Percentiles rank a stretch among this genome's conserved stretches.
phyloP scores from a whole-genome alignment of 2,329 filamentous ascomycete genomes.

The Xylaria sp. region DNA sequence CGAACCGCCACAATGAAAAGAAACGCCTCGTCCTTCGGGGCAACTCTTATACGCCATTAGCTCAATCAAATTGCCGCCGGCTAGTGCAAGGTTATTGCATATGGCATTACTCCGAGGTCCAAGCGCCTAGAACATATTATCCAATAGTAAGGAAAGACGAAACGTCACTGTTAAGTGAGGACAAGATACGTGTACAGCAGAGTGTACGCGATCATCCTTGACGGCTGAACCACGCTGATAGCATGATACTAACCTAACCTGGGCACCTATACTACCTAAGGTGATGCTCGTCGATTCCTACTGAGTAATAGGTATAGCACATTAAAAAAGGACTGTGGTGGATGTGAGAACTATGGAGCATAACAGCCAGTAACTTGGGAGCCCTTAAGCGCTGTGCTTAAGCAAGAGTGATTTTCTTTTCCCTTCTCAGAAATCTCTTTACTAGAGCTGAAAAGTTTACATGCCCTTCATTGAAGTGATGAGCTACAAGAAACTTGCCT shows the following conservation, averaged over 20 bases:
- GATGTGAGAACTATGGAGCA: not conserved
- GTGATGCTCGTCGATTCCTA: not conserved
- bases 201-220: not conserved
- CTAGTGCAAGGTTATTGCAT: not conserved
- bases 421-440: not conserved
- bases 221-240: not conserved
- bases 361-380: not conserved
- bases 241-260: not conserved
- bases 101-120: no score
- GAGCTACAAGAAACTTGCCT: not conserved
- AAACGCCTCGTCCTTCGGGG: not conserved
- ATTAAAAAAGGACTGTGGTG: not conserved
- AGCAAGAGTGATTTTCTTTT: not conserved
- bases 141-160: not conserved
- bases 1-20: not conserved
- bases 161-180: not conserved
- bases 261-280: not conserved
- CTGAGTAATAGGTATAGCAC: not conserved
- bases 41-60: not conserved
- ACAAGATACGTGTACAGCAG: not conserved
- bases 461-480: not conserved
- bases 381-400: constrained; percentile 5
- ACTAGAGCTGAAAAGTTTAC: not conserved
- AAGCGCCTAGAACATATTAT: not conserved
- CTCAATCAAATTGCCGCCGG: not conserved